These are phyloP conservation scores for Talaromyces islandicus DNA, from an alignment of 2,329 filamentous ascomycete genomes.

Conservation along the genomic window DNA sequence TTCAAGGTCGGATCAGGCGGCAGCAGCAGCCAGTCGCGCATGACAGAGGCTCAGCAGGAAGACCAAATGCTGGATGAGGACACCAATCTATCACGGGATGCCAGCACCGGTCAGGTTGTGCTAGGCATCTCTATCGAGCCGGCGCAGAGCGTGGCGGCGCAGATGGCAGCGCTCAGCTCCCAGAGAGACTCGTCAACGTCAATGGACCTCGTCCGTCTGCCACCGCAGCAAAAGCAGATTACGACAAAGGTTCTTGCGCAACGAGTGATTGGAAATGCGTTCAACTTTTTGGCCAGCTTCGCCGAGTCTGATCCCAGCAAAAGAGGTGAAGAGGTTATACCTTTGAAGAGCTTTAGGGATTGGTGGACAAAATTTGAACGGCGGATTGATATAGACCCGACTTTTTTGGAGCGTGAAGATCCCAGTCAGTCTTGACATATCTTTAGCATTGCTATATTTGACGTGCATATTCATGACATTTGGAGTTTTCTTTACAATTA, in stretches of 20 bases:
- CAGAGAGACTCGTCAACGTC: conserved; percentile 19
- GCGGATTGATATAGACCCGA: conserved; percentile 75
- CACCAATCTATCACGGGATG: conserved; percentile 21
- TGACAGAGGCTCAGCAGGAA: conserved; percentile 30
- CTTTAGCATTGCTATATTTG: neutral
- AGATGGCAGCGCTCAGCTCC: conserved; percentile 55
- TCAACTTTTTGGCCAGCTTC: conserved; percentile 92
- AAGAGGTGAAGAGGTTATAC: conserved; percentile 74
- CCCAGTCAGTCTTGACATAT: conserved; percentile 23
- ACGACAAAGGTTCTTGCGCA: conserved; percentile 79
- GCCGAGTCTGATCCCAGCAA: conserved; percentile 51
- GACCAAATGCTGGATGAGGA: conserved; percentile 45
- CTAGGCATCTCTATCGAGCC: conserved; percentile 81
- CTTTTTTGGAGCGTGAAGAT: conserved; percentile 73
- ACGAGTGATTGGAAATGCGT: conserved; percentile 91
- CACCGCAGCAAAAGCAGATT: conserved; percentile 35
- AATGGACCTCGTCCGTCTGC: conserved; percentile 23
- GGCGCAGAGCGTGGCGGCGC: conserved; percentile 62
- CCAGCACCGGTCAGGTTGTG: conserved; percentile 50
- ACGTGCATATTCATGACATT: neutral
- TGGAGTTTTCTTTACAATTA: neutral
- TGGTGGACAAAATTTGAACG: conserved; percentile 98
- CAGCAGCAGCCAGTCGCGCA: conserved; percentile 11
- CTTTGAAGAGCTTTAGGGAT: conserved; percentile 89
- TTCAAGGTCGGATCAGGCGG: conserved; percentile 61